phyloP scores from a whole-genome alignment of 2,329 filamentous ascomycete genomes.

The Sporothrix mexicana region DNA sequence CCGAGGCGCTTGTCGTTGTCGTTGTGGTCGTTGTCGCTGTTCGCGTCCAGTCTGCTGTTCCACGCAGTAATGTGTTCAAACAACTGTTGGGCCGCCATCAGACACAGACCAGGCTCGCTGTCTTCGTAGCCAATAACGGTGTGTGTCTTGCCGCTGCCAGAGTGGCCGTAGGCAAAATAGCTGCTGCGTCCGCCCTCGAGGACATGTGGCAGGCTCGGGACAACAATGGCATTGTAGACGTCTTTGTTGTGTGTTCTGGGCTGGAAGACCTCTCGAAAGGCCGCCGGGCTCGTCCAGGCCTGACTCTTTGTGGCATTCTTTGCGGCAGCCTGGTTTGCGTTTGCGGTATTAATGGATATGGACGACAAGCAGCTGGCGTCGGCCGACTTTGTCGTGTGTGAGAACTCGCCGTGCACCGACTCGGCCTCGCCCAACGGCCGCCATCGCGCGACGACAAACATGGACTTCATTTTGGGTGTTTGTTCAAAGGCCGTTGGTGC shows the following conservation, averaged over 20 bases:
- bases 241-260: not conserved
- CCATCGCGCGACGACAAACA: slow-evolving; percentile 12
- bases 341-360: not conserved
- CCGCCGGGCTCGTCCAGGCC: not conserved
- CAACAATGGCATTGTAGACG: slow-evolving; percentile 11
- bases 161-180: slow-evolving; percentile 21
- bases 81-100: not conserved
- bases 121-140: slow-evolving; percentile 4
- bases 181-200: slow-evolving; percentile 7
- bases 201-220: not conserved
- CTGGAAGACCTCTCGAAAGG: not conserved
- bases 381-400: not conserved
- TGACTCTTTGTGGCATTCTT: not conserved
- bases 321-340: not conserved
- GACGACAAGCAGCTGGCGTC: not conserved
- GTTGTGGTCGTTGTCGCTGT: not conserved
- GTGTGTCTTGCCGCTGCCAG: slow-evolving; percentile 24
- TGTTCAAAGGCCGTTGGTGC: no score
- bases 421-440: not conserved
- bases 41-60: not conserved
- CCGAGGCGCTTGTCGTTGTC: not conserved
- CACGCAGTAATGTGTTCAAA: not conserved
- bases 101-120: not conserved
- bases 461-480: not conserved
- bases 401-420: not conserved